Percentiles rank a stretch among this genome's conserved stretches.
Evolutionary conservation across 768 basidiomycete species (phyloP).

Genomic region (Sistotremastrum niveocremeum): DNA sequence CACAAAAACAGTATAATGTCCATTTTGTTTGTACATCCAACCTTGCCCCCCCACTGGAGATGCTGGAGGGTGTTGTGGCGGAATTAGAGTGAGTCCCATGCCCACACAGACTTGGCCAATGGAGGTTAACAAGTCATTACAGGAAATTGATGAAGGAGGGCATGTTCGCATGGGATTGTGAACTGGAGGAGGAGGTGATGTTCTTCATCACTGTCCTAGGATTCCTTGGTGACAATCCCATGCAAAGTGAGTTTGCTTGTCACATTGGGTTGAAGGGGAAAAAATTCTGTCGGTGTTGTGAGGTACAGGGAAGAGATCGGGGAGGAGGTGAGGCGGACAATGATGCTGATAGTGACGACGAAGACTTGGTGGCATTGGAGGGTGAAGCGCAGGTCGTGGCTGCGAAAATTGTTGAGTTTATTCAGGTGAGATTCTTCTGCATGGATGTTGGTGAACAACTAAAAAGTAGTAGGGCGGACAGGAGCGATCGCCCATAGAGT

Average conservation of each 20-base stretch:
- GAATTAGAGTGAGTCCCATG: conserved; percentile 6
- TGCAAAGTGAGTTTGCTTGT: conserved; percentile 10
- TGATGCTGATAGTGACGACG: neutral
- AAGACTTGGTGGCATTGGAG: neutral
- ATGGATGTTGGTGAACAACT: too few relatives aligned
- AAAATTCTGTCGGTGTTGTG: conserved; percentile 13
- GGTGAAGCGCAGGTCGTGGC: too few relatives aligned
- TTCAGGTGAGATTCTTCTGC: too few relatives aligned
- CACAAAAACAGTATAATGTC: conserved; percentile 11
- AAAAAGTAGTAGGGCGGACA: too few relatives aligned
- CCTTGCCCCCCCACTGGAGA: conserved; percentile 9
- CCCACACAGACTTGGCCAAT: neutral
- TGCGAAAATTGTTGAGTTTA: too few relatives aligned
- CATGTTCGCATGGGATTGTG: conserved; percentile 10
- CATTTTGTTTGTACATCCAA: conserved; percentile 13
- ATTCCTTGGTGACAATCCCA: conserved; percentile 9
- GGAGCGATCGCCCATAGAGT: too few relatives aligned
- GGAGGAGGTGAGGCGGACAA: too few relatives aligned
- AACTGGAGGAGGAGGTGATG: conserved; percentile 15
- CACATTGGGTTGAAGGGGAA: conserved; percentile 8
- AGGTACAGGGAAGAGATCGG: neutral
- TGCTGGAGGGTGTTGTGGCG: conserved; percentile 4
- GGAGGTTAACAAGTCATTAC: neutral
- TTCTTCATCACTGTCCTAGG: conserved; percentile 19
- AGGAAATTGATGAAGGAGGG: too few relatives aligned